Percentiles rank a stretch among this genome's conserved stretches.
These are phyloP conservation scores for Zygotorulaspora chibaensis DNA, from an alignment of 805 yeast species.

Conservation along the genomic window DNA sequence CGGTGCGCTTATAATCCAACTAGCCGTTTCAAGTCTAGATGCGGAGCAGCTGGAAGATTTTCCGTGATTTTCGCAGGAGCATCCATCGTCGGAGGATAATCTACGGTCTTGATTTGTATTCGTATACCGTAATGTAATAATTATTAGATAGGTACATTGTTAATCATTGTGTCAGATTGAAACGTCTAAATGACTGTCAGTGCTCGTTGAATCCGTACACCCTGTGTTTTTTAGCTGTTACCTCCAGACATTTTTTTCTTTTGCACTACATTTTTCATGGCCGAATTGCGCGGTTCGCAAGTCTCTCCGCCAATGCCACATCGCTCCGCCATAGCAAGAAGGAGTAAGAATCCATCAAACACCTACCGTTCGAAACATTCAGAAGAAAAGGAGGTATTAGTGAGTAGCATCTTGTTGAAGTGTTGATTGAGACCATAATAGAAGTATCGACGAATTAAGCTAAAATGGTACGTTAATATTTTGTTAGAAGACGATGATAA, in stretches of 20 bases:
- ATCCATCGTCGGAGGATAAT: no score
- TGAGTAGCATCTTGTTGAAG: neutral
- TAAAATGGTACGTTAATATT: slow-evolving; percentile 24
- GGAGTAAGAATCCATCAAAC: no score
- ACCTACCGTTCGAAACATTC: neutral
- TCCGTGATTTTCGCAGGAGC: no score
- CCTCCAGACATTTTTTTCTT: neutral
- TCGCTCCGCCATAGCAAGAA: neutral
- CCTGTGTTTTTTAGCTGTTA: neutral
- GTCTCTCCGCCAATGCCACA: neutral
- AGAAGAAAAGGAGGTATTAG: neutral
- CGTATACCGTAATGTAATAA: no score
- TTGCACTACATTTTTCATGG: neutral
- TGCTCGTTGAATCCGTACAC: neutral
- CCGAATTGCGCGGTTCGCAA: neutral
- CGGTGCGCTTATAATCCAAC: no score
- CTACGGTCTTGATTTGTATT: no score
- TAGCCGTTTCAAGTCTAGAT: no score
- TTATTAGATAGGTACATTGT: no score
- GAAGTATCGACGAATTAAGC: slow-evolving; percentile 12
- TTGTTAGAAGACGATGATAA: neutral
- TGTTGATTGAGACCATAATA: neutral
- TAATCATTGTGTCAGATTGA: no score
- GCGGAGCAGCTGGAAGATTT: no score
- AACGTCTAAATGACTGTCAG: neutral